A percentile compares a stretch with the other conserved stretches of the same genome.
Conservation (phyloP, 768 basidiomycete species). For the Russula olivacea region DNA sequence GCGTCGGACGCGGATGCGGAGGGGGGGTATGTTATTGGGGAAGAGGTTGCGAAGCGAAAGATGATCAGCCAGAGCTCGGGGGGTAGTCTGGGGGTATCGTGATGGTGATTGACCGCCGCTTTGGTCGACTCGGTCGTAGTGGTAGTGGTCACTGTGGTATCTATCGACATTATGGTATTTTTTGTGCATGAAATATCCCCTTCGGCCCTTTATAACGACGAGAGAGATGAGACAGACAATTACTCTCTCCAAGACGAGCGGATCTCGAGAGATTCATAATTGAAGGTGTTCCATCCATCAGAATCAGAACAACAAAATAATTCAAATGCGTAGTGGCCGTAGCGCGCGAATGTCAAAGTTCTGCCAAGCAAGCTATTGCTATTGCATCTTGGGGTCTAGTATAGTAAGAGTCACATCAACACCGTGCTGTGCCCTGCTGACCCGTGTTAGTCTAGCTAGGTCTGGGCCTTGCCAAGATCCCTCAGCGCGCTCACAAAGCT, state of each 20-base stretch:
- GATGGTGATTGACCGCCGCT: not conserved
- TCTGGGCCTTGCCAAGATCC: constrained; percentile 46
- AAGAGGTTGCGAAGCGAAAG: constrained; percentile 20
- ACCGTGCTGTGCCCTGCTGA: not conserved
- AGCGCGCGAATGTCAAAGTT: no score
- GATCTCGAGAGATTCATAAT: no score
- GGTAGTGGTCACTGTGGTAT: not conserved
- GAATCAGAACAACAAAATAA: no score
- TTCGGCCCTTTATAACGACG: not conserved
- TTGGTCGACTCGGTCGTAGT: not conserved
- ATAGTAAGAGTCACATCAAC: not conserved
- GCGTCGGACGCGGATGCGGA: no score
- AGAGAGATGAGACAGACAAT: not conserved
- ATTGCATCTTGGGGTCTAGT: no score
- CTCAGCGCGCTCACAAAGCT: constrained; percentile 74
- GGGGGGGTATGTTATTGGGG: not conserved
- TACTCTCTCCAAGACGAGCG: no score
- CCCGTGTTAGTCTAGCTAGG: constrained; percentile 30
- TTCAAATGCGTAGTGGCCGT: not conserved
- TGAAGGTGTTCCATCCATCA: no score
- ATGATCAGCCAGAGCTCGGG: constrained; percentile 23
- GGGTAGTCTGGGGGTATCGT: constrained; percentile 5
- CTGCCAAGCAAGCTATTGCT: no score
- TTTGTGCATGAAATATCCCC: not conserved
- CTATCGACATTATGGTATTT: constrained; percentile 4